phyloP scores from a whole-genome alignment of 148 eudicot species.

The Diospyros kaki region DNA sequence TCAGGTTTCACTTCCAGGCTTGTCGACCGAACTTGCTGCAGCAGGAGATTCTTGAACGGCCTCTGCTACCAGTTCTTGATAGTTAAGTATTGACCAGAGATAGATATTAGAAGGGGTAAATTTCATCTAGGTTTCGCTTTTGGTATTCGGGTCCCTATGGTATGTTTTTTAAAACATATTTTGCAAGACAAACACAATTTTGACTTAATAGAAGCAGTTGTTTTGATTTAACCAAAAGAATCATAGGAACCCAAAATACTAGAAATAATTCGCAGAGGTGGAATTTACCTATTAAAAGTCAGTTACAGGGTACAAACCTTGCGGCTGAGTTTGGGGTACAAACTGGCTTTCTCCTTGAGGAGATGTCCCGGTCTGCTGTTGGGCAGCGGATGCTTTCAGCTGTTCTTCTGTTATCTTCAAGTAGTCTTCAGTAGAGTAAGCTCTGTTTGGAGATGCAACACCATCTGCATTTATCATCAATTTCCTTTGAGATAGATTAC shows the following conservation, averaged over 20 bases:
- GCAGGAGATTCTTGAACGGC: constrained; percentile 32
- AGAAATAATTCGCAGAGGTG: not conserved
- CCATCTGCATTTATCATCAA: constrained; percentile 44
- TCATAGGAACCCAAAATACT: no score
- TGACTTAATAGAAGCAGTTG: no score
- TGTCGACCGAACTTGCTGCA: constrained; percentile 22
- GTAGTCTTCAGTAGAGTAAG: constrained; percentile 56
- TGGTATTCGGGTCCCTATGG: no score
- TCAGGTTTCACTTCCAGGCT: constrained; percentile 33
- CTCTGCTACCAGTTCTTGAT: constrained; percentile 25
- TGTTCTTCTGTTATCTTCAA: constrained; percentile 61
- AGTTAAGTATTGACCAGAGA: not conserved
- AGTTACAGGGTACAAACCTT: constrained; percentile 32
- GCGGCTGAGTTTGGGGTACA: constrained; percentile 31
- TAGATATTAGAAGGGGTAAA: not conserved
- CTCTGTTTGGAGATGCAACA: constrained; percentile 33
- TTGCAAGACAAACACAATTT: no score
- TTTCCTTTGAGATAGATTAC: not conserved
- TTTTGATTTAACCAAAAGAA: no score
- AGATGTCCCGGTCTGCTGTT: constrained; percentile 28
- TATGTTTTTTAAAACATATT: no score
- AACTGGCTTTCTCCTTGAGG: constrained; percentile 29
- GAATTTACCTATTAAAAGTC: not conserved
- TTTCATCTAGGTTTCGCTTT: no score
- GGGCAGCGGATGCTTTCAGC: constrained; percentile 50